Evolutionary conservation across 2,329 filamentous ascomycete genomes (phyloP).

Genomic region (Truncatella angustata): DNA sequence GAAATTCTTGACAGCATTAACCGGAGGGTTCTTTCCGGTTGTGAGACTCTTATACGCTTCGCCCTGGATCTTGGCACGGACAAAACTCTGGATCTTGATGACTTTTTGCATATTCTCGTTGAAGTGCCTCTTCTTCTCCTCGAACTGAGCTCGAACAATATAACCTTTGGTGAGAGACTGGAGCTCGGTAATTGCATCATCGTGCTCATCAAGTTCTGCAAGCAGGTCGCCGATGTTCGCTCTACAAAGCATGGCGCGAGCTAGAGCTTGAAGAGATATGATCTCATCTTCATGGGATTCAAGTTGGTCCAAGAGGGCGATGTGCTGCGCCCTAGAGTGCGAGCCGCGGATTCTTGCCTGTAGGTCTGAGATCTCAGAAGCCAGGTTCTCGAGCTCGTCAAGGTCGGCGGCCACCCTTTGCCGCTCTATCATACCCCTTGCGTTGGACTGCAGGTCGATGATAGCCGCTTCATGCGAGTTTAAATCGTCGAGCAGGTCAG

Average conservation of each 20-base stretch:
- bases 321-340: slow-evolving; percentile 58
- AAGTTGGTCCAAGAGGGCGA: slow-evolving; percentile 66
- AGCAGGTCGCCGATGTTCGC: slow-evolving; percentile 72
- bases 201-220: slow-evolving; percentile 76
- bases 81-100: slow-evolving; percentile 96
- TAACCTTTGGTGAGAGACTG: slow-evolving; percentile 74
- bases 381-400: slow-evolving; percentile 57
- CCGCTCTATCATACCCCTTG: slow-evolving; percentile 62
- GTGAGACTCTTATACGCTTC: slow-evolving; percentile 98
- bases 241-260: slow-evolving; percentile 77
- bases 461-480: slow-evolving; percentile 37
- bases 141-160: slow-evolving; percentile 71
- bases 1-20: slow-evolving; percentile 96
- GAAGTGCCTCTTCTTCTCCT: slow-evolving; percentile 84
- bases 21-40: slow-evolving; percentile 92
- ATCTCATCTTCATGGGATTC: slow-evolving; percentile 66
- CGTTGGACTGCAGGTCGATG: slow-evolving; percentile 54
- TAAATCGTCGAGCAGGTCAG: slow-evolving; percentile 46
- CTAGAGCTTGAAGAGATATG: slow-evolving; percentile 69
- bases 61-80: slow-evolving; percentile 90
- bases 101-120: slow-evolving; percentile 98
- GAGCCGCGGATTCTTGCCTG: slow-evolving; percentile 69
- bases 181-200: slow-evolving; percentile 71
- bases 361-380: slow-evolving; percentile 55
- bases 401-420: slow-evolving; percentile 46